Evolutionary conservation across 2,329 filamentous ascomycete species (phyloP).

Genomic region (Zelopaecilomyces penicillatus): DNA sequence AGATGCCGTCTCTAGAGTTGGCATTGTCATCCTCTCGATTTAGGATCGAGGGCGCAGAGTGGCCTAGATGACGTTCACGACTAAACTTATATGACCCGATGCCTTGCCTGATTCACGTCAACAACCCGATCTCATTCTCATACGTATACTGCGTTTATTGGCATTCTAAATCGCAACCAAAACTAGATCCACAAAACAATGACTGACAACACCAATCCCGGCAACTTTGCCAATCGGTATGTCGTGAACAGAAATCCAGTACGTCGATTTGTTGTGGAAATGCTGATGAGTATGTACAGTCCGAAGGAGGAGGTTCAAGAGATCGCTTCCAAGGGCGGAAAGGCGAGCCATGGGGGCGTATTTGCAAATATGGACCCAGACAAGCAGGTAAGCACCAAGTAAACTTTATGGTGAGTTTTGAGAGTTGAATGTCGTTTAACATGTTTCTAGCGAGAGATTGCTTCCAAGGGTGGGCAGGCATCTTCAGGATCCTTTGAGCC

Average conservation of each 20-base stretch:
- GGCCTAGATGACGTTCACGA: too few relatives aligned
- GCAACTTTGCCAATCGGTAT: slow-evolving; percentile 21
- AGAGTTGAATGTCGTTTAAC: not conserved
- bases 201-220: slow-evolving; percentile 54
- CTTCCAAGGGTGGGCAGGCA: slow-evolving; percentile 45
- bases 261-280: not conserved
- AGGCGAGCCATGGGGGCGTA: slow-evolving; percentile 28
- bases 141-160: too few relatives aligned
- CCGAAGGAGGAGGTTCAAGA: slow-evolving; percentile 35
- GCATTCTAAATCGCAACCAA: too few relatives aligned
- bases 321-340: slow-evolving; percentile 34
- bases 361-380: slow-evolving; percentile 34
- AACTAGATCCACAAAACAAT: slow-evolving; percentile 52
- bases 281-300: not conserved
- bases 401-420: slow-evolving; percentile 19
- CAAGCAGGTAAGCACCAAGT: slow-evolving; percentile 27
- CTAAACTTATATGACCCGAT: too few relatives aligned
- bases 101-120: too few relatives aligned
- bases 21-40: too few relatives aligned
- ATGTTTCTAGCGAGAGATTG: slow-evolving; percentile 38
- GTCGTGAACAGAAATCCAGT: not conserved
- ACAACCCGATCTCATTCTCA: too few relatives aligned
- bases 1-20: too few relatives aligned
- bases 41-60: too few relatives aligned
- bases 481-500: slow-evolving; percentile 47